Conservation (phyloP, 768 basidiomycete species). For the Auriculariales sp. region DNA sequence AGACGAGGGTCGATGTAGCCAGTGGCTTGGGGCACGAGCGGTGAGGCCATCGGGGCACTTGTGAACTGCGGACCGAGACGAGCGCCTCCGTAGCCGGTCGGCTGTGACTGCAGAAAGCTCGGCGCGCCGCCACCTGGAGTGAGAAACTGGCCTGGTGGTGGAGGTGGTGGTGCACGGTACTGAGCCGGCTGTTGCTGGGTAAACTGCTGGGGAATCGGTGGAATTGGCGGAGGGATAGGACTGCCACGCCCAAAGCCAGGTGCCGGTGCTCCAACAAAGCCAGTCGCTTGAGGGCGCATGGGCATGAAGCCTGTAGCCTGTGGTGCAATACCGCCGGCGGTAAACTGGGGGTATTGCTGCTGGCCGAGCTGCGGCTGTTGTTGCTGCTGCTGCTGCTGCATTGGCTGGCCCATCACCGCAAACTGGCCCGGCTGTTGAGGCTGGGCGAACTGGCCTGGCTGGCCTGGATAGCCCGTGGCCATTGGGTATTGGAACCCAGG, state of each 20-base stretch:
- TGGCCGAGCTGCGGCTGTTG: conserved; percentile 15
- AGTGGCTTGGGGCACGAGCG: conserved; percentile 59
- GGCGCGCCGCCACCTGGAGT: neutral
- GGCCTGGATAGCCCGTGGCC: conserved; percentile 42
- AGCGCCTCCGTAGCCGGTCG: conserved; percentile 38
- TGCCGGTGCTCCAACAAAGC: conserved; percentile 27
- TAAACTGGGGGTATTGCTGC: conserved; percentile 30
- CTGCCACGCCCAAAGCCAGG: conserved; percentile 18
- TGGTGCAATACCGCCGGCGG: conserved; percentile 29
- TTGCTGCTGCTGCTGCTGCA: conserved; percentile 32
- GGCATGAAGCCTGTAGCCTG: conserved; percentile 42
- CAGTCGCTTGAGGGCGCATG: conserved; percentile 15
- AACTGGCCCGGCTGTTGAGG: conserved; percentile 13
- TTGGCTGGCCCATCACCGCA: neutral
- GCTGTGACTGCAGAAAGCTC: conserved; percentile 18
- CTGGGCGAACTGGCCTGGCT: conserved; percentile 29
- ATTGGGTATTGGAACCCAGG: conserved; percentile 58
- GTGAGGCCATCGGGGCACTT: conserved; percentile 10
- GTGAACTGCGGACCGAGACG: conserved; percentile 9
- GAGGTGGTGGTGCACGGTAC: neutral
- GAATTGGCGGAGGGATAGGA: conserved; percentile 18
- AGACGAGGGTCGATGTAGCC: conserved; percentile 74
- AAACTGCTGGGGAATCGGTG: conserved; percentile 1
- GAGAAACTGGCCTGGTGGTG: conserved; percentile 2
- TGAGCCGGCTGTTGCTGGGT: neutral